Evolutionary conservation across 345 rosid species (phyloP).

Genomic region (Syzygium oleosum): DNA sequence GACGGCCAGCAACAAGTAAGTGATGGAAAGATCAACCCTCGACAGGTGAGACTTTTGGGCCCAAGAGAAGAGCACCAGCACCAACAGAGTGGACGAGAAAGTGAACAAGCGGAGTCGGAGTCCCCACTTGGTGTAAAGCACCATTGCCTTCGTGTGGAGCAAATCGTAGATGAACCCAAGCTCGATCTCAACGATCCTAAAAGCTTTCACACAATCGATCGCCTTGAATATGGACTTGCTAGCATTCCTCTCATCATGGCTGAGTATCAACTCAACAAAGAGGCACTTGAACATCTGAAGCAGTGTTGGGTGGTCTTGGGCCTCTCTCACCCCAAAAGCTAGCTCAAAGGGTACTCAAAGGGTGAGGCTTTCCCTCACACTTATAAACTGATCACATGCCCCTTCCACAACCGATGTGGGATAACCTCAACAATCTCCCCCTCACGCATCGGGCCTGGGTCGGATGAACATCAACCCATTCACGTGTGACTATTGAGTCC

Average conservation of each 20-base stretch:
- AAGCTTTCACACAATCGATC: neutral
- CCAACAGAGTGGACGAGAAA: neutral
- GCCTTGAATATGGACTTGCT: neutral
- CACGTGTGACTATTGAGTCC: too few species aligned
- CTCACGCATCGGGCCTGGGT: too few species aligned
- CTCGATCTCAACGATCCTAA: neutral
- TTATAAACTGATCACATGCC: too few species aligned
- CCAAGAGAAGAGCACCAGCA: neutral
- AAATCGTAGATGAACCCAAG: neutral
- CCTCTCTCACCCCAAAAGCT: too few species aligned
- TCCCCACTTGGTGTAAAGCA: neutral
- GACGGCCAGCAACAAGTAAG: constrained; percentile 6
- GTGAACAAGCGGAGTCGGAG: constrained; percentile 8
- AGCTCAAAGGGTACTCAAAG: too few species aligned
- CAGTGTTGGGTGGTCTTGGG: too few species aligned
- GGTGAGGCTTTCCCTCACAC: too few species aligned
- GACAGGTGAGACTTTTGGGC: neutral
- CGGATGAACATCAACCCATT: too few species aligned
- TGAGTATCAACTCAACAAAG: neutral
- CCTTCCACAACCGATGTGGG: too few species aligned
- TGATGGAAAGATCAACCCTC: constrained; percentile 1
- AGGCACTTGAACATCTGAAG: neutral
- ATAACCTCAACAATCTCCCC: too few species aligned
- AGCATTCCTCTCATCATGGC: neutral
- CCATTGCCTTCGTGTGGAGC: neutral